These are phyloP conservation scores for Anisodus tanguticus DNA, from an alignment of 257 asterid genomes.

Conservation along the genomic window DNA sequence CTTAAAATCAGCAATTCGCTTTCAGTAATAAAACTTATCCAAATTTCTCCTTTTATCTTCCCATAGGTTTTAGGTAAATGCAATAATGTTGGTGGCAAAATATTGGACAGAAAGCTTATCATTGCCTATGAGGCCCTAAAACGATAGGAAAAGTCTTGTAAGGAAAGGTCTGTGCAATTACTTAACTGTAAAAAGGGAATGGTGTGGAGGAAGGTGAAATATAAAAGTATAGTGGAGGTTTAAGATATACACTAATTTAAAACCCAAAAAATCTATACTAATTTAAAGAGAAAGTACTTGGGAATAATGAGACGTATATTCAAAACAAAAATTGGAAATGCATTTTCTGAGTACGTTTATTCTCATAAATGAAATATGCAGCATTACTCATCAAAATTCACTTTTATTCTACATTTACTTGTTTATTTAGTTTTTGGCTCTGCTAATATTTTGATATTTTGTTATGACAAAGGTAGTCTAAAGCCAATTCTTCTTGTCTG, in stretches of 20 bases:
- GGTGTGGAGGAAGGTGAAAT: neutral
- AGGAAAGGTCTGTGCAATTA: neutral
- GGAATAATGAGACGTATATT: neutral
- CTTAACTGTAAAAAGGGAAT: neutral
- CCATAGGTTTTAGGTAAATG: neutral
- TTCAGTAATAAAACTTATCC: neutral
- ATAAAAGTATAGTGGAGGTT: neutral
- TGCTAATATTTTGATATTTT: slow-evolving; percentile 12
- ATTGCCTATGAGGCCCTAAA: neutral
- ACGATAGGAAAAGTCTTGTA: neutral
- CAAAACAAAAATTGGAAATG: neutral
- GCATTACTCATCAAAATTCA: neutral
- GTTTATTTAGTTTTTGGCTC: slow-evolving; percentile 21
- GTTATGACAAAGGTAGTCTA: slow-evolving; percentile 27
- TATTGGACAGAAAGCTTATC: neutral
- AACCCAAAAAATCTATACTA: too few species aligned
- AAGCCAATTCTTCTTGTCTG: slow-evolving; percentile 50
- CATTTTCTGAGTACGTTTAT: neutral
- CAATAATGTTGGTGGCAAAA: neutral
- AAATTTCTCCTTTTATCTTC: neutral
- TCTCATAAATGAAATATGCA: neutral
- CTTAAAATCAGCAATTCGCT: neutral
- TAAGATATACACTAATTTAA: neutral
- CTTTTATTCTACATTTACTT: neutral
- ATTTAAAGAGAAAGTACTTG: neutral